phyloP scores from a whole-genome alignment of 2,329 filamentous ascomycete genomes.

The Fusarium circinatum region DNA sequence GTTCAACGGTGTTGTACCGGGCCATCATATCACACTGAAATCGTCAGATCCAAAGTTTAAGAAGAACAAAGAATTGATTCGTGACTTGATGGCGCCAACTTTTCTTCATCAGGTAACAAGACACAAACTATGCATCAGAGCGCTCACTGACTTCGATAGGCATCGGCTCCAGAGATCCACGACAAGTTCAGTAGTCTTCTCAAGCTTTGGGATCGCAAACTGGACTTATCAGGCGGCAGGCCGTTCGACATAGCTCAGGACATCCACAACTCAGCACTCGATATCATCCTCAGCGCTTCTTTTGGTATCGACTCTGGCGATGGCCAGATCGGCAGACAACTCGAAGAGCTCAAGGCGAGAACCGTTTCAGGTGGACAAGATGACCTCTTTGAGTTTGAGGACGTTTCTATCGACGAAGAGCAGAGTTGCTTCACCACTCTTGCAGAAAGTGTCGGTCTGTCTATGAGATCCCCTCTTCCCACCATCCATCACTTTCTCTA shows the following conservation, averaged over 20 bases:
- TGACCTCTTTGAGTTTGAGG: conserved; percentile 23
- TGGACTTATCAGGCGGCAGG: conserved; percentile 32
- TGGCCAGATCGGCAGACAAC: conserved; percentile 1
- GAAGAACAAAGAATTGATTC: conserved; percentile 33
- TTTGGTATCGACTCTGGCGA: conserved; percentile 39
- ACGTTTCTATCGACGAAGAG: conserved; percentile 9
- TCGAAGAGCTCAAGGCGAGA: conserved; percentile 11
- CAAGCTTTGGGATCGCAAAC: conserved; percentile 48
- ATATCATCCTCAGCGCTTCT: conserved; percentile 46
- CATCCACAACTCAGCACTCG: conserved; percentile 45
- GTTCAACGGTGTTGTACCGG: not conserved
- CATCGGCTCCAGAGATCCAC: conserved; percentile 47
- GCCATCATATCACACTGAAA: conserved; percentile 13
- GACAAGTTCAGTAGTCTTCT: conserved; percentile 44
- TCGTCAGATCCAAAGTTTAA: conserved; percentile 27
- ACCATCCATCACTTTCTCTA: conserved; percentile 23
- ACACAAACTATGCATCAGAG: fast-evolving
- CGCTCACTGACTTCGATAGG: conserved; percentile 12
- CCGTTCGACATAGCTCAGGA: conserved; percentile 47
- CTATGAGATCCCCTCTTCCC: conserved; percentile 10
- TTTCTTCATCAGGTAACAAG: conserved; percentile 23
- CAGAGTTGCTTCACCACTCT: conserved; percentile 12
- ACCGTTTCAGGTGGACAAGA: not conserved
- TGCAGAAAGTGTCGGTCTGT: conserved; percentile 13
- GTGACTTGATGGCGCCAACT: conserved; percentile 28